phyloP scores from a whole-genome alignment of 1,284 basidiomycete genomes.

The Dichomitus squalens region DNA sequence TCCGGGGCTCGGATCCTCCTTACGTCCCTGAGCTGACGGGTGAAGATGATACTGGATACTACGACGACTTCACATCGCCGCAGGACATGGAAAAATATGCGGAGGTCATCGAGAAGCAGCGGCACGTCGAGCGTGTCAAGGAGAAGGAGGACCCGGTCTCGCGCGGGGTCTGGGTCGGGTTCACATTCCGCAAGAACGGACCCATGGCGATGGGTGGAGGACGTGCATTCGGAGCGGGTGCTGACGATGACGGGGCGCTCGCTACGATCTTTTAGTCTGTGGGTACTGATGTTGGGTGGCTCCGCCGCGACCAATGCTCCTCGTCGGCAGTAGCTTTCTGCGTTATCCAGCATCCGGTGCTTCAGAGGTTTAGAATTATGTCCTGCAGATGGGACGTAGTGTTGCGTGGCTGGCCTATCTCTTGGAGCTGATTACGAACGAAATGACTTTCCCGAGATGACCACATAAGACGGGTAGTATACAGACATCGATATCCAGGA shows the following conservation, averaged over 20 bases:
- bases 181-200: slow-evolving; percentile 86
- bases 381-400: background rate
- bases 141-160: slow-evolving; percentile 81
- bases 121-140: slow-evolving; percentile 88
- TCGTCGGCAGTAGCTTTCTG: background rate
- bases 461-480: background rate
- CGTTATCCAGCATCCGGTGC: no score
- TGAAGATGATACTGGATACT: slow-evolving; percentile 97
- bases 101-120: slow-evolving; percentile 97
- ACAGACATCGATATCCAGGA: background rate
- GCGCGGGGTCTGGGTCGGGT: slow-evolving; percentile 94
- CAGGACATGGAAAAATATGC: slow-evolving; percentile 99
- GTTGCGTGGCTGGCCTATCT: background rate
- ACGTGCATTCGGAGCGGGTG: slow-evolving; percentile 17
- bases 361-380: background rate
- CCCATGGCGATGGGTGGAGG: slow-evolving; percentile 25
- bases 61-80: slow-evolving; percentile 92
- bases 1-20: slow-evolving; percentile 83
- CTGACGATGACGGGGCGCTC: slow-evolving; percentile 26
- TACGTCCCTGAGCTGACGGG: slow-evolving; percentile 96
- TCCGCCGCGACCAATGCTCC: no score
- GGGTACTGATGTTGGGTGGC: background rate
- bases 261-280: slow-evolving; percentile 27
- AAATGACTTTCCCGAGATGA: background rate
- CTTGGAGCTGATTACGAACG: background rate